Evolutionary conservation across 805 yeast genomes (phyloP), one percentile per base, ranked within the genome.

Genomic region (Candida chilensis): DNA sequence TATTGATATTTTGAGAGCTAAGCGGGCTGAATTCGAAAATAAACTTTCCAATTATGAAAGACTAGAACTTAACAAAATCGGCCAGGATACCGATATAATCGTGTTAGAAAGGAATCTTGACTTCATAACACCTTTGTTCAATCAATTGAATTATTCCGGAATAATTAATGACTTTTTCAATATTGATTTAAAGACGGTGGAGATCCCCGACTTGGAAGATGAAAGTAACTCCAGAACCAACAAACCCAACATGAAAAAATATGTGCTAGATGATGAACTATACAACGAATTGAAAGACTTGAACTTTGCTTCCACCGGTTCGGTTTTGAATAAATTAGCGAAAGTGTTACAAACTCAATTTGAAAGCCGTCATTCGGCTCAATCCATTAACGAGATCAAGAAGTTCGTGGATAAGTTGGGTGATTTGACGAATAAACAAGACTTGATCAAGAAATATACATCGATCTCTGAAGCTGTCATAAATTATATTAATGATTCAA

Each of bases 111-210:
- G 98, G 28, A 72, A 78, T 31, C 50, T 78, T 17, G 98, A 90
- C 53, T 66, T 72, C 26, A 50, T 82, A 4, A 74, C 94, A 2
- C 78, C 86, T 1, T 44, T 85, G 8, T 54, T 86, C 32, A 73
- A 77, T 16, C 96, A 88, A 43, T 54, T 88, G 41, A 82, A 86
- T 2, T 90, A 88, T 48, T 62, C 71, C 12, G 98, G 97, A 0
- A 59, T 92, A 11, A 59, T 87, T 14, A 88, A 83, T 48, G 96
- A 88, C 41, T 48, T 74, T 9, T 64, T 74, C 39, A 74, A 70
- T 4, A 55, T 78, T 5, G 59, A 65, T 10, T 47, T 64, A 9
- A 67, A 66, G 36, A 57, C 42, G 3, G 41, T 54, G 5, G 41
- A 41, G 25, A 27, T 47, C 2, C 38, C 37, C 4, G 38, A 37